These are phyloP conservation scores for Citrus trifoliata DNA, from an alignment of 345 rosid genomes.

Conservation along the genomic window DNA sequence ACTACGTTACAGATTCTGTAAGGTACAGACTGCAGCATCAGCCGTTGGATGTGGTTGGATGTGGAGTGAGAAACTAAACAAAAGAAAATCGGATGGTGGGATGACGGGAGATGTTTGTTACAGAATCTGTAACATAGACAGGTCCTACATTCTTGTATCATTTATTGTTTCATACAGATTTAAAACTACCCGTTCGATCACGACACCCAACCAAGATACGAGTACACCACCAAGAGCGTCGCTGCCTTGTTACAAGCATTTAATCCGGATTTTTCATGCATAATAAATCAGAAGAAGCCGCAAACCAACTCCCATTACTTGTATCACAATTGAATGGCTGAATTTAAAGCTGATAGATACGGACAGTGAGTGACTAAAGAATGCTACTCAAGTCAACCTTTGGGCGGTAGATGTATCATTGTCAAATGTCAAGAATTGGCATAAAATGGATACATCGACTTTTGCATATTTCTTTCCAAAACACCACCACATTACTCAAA, in stretches of 20 bases:
- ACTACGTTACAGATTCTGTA: too few species aligned
- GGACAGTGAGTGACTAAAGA: not conserved
- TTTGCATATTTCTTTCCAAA: not conserved
- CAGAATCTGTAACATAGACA: too few species aligned
- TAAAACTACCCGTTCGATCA: not conserved
- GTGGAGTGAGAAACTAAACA: too few species aligned
- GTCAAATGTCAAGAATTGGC: not conserved
- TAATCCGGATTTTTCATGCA: not conserved
- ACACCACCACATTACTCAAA: too few species aligned
- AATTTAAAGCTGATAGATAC: not conserved
- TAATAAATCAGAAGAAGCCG: not conserved
- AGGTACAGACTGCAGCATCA: too few species aligned
- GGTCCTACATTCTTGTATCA: too few species aligned
- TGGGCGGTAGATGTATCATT: not conserved
- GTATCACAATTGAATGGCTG: not conserved
- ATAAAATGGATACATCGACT: not conserved
- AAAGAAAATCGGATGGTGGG: too few species aligned
- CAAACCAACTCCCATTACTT: not conserved
- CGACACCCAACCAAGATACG: not conserved
- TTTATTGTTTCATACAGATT: not conserved
- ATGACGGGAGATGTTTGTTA: too few species aligned
- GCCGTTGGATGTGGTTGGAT: too few species aligned
- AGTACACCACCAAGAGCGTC: not conserved
- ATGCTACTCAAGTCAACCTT: not conserved
- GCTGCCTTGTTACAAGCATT: not conserved